Base-by-base conservation (phyloP, 1,284 basidiomycete genomes). In the Sphaerobolus stellatus region DNA sequence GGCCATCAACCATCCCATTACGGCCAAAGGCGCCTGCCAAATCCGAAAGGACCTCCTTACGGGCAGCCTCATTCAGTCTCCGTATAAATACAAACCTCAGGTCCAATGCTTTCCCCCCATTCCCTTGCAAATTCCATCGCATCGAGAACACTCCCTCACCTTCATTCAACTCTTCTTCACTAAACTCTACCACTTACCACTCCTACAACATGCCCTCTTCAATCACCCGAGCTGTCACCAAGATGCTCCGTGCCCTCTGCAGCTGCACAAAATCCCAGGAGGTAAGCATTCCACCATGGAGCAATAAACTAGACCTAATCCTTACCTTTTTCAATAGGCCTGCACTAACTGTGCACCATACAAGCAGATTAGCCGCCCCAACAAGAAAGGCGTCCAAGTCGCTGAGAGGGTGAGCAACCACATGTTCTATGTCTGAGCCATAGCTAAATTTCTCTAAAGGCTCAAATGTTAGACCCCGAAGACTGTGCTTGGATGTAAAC, bases 381-480 rank as follows among this genome's bases (percentile, higher is more conserved):
- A 53, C 45, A 53, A 48, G 31, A 2, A 53, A 18, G 52, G 52
- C 9, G 24, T n/a, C 24, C 52, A 43, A 38, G 47, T 53, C 22
- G 47, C 47, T 36, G 52, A 53, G 29, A 53, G 38, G 52, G 51
- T 47, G 25, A 6, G 6, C 33, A 14, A 16, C 22, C 4, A 25
- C 27, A 3, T n/a, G 27, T 20, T 16, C 25, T 3, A 1, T 31
- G 2, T 52, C n/a, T 4, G n/a, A n/a, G n/a, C n/a, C n/a, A n/a
- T n/a, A n/a, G n/a, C n/a, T n/a, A n/a, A n/a, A n/a, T n/a, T 43
- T 18, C 46, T 34, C 5, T 36, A 18, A 30, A 53, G 51, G 52
- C 52, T 29, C 43, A 53, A 45, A 53, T 53, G 52, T 28, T 53
- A 45, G 52, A 53, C 13, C 52, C 52, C n/a, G 52, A 53, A 48